Percentiles rank a stretch among this genome's conserved stretches.
Evolutionary conservation across 2,329 filamentous ascomycete species (phyloP).

Genomic region (Hypoxylon sp.): DNA sequence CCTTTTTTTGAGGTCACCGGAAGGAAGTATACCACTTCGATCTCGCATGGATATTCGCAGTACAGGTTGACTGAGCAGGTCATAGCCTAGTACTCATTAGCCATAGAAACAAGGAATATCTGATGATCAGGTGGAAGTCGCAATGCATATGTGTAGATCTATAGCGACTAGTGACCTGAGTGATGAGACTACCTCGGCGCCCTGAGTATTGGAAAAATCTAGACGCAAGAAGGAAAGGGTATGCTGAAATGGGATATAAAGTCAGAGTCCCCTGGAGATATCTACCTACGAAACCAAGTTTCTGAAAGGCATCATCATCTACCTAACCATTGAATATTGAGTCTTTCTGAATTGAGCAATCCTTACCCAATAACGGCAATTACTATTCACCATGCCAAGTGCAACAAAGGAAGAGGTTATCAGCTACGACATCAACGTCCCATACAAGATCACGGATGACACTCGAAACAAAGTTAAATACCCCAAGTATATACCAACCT

Average conservation of each 20-base stretch:
- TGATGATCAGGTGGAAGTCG: not conserved
- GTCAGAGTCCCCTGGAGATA: not conserved
- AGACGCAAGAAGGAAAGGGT: not conserved
- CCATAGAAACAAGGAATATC: not conserved
- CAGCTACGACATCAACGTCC: slow-evolving; percentile 28
- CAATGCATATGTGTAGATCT: not conserved
- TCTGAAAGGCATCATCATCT: not conserved
- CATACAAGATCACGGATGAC: slow-evolving; percentile 17
- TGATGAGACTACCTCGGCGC: not conserved
- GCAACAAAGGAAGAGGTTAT: slow-evolving; percentile 20
- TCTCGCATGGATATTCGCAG: not conserved
- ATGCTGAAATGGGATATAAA: not conserved
- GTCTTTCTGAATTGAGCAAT: not conserved
- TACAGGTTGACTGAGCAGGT: not conserved
- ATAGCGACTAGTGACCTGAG: not conserved
- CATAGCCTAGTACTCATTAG: not conserved
- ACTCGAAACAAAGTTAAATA: slow-evolving; percentile 23
- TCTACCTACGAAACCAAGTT: not conserved
- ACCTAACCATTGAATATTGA: not conserved
- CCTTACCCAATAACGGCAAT: not conserved
- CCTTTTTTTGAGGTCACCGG: not conserved
- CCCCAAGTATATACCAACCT: slow-evolving; percentile 21
- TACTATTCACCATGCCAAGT: slow-evolving; percentile 10
- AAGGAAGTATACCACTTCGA: not conserved
- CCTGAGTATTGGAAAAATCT: not conserved